Conservation (phyloP, 768 basidiomycete genomes). For the Holtermanniella nyarrowii region DNA sequence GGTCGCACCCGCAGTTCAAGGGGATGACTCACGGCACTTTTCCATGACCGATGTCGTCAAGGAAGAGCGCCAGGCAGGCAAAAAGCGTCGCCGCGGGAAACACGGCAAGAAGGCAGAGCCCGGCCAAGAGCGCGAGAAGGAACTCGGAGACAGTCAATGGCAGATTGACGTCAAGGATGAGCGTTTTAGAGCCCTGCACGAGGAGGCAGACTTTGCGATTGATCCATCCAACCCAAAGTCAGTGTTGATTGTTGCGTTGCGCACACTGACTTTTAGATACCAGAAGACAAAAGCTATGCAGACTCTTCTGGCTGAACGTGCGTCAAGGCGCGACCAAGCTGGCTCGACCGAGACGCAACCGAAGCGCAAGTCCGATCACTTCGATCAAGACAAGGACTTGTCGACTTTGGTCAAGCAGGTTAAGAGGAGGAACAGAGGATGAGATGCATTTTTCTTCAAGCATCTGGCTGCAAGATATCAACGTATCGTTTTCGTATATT, state of each 20-base stretch:
- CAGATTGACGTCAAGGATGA: slow-evolving; percentile 72
- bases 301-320: slow-evolving; percentile 71
- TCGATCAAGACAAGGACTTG: background rate
- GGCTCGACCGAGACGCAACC: background rate
- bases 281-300: slow-evolving; percentile 88
- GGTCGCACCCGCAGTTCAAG: slow-evolving; percentile 51
- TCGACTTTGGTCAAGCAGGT: background rate
- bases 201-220: slow-evolving; percentile 85
- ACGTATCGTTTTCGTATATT: slow-evolving; percentile 76
- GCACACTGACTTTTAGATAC: slow-evolving; percentile 51
- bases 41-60: slow-evolving; percentile 80
- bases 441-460: background rate
- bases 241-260: slow-evolving; percentile 36
- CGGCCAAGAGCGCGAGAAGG: slow-evolving; percentile 52
- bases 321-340: slow-evolving; percentile 16
- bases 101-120: slow-evolving; percentile 43
- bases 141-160: slow-evolving; percentile 57
- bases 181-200: slow-evolving; percentile 76
- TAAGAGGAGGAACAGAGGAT: background rate
- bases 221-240: slow-evolving; percentile 93
- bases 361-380: too few species aligned
- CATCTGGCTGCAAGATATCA: slow-evolving; percentile 59
- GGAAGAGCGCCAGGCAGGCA: slow-evolving; percentile 59
- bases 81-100: slow-evolving; percentile 45
- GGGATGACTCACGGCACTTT: slow-evolving; percentile 60